Evolutionary conservation across 495 filamentous ascomycete species (phyloP).

Genomic region (Lophiotrema nucula): DNA sequence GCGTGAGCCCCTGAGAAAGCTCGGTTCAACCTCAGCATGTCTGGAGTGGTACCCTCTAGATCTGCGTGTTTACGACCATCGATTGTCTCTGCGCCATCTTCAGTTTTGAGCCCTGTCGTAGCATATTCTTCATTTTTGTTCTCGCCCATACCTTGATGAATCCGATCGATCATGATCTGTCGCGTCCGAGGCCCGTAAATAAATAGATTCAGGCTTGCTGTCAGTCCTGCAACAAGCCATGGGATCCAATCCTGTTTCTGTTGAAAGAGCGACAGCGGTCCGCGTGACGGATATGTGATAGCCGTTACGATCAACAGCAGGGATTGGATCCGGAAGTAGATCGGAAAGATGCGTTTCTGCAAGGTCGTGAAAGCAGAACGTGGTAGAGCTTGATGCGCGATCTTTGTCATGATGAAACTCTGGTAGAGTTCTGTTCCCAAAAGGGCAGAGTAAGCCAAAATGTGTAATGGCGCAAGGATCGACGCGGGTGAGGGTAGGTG

Average conservation of each 20-base stretch:
- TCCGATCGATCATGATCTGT: conserved; percentile 46
- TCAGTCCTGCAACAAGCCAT: conserved; percentile 43
- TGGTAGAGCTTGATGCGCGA: conserved; percentile 49
- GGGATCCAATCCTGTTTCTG: conserved; percentile 42
- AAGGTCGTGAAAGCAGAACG: conserved; percentile 50
- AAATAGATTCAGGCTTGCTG: conserved; percentile 49
- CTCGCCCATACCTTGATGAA: conserved; percentile 43
- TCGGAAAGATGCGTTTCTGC: conserved; percentile 54
- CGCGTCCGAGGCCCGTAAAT: conserved; percentile 46
- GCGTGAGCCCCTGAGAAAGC: conserved; percentile 52
- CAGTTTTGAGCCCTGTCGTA: background rate
- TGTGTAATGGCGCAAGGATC: conserved; percentile 46
- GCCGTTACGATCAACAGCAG: conserved; percentile 47
- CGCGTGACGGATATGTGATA: conserved; percentile 48
- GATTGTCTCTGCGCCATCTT: background rate
- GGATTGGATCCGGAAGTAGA: conserved; percentile 53
- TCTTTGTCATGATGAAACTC: conserved; percentile 54
- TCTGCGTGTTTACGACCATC: background rate
- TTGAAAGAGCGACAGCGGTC: conserved; percentile 41
- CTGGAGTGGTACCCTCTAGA: conserved; percentile 25
- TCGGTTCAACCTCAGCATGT: conserved; percentile 46
- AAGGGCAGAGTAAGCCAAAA: conserved; percentile 53
- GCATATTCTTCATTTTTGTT: background rate
- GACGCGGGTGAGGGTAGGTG: no score
- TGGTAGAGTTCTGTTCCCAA: conserved; percentile 55